Base-by-base conservation (phyloP, 371 early-diverging fungal genomes). In the Syncephalastrum contaminatum region DNA sequence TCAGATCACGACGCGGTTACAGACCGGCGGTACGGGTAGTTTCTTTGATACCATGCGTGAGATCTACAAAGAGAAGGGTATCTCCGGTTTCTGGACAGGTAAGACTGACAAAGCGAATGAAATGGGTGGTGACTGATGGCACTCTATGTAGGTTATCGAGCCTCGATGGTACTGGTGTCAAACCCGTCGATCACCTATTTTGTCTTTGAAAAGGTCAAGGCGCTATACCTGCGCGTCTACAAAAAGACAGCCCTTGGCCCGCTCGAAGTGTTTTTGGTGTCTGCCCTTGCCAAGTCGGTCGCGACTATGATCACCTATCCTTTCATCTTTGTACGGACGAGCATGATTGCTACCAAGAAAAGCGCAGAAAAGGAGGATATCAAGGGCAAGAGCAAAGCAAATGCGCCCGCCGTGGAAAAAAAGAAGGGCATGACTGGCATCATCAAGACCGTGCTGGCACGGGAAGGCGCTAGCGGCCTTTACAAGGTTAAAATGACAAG, bases 141-240 rank as follows among this genome's bases (percentile, higher is more conserved):
- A 14, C 46, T 25, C 13, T 14, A 50, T 25, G 44, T 48, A 75
- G 84, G 84, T 3, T 84, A 84, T 51, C 78, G 81, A 16, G 82
- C 84, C 4, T 82, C 84, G 0, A 77, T 81, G 36, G 67, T 82
- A 12, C 63, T 84, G 21, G 81, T 81, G 8, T 72, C 78, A 43
- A 84, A 84, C 43, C 84, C 84, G 0, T 84, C 84, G 1, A 82
- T 84, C 60, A 84, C 84, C 30, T 84, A 84, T 42, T 84, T 84
- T 54, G 67, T 80, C 10, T 82, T 84, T 56, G 84, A 84, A 64
- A 79, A 80, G 36, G 54, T 80, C 41, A 84, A 81, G 39, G 57
- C 64, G 14, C 45, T 65, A 13, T 69, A 79, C 51, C 46, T 81
- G 39, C 60, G 54, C 13, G 42, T 57, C 20, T 53, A 63, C 20